phyloP scores from a whole-genome alignment of 768 basidiomycete genomes.

The Podaxis mareebaensis region DNA sequence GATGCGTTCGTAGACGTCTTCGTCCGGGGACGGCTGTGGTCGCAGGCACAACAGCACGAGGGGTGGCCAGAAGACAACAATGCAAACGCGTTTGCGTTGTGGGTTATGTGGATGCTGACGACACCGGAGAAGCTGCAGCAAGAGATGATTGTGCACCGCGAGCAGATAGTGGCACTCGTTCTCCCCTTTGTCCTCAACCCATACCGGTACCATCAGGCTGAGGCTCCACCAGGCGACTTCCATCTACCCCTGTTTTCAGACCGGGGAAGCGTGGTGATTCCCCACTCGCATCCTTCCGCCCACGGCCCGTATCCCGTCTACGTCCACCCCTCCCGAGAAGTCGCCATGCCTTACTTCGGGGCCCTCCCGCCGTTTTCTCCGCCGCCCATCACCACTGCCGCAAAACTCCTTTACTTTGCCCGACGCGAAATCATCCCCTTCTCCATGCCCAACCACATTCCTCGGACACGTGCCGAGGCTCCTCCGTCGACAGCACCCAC shows the following conservation, averaged over 20 bases:
- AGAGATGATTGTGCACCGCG: constrained; percentile 28
- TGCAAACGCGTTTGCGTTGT: constrained; percentile 53
- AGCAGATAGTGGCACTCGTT: constrained; percentile 29
- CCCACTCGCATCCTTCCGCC: constrained; percentile 13
- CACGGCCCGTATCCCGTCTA: constrained; percentile 22
- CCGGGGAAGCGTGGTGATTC: constrained; percentile 1
- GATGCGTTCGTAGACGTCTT: constrained; percentile 45
- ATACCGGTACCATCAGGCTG: constrained; percentile 45
- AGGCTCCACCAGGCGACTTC: constrained; percentile 65
- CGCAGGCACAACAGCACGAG: constrained; percentile 29
- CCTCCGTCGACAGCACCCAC: constrained; percentile 22
- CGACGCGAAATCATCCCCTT: constrained; percentile 53
- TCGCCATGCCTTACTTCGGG: constrained; percentile 43
- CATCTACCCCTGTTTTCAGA: constrained; percentile 40
- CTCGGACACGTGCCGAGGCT: constrained; percentile 29
- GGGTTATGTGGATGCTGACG: constrained; percentile 65
- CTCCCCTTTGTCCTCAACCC: constrained; percentile 42
- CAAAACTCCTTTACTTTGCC: constrained; percentile 63
- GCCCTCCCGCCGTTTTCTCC: constrained; percentile 11
- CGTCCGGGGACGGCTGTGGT: constrained; percentile 48
- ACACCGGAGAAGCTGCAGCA: constrained; percentile 26
- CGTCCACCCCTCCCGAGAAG: constrained; percentile 33
- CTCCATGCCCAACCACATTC: constrained; percentile 39
- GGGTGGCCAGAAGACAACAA: constrained; percentile 62
- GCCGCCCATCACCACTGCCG: constrained; percentile 56